Conservation (phyloP, 768 basidiomycete genomes). For the Leccinum subtestaceum region DNA sequence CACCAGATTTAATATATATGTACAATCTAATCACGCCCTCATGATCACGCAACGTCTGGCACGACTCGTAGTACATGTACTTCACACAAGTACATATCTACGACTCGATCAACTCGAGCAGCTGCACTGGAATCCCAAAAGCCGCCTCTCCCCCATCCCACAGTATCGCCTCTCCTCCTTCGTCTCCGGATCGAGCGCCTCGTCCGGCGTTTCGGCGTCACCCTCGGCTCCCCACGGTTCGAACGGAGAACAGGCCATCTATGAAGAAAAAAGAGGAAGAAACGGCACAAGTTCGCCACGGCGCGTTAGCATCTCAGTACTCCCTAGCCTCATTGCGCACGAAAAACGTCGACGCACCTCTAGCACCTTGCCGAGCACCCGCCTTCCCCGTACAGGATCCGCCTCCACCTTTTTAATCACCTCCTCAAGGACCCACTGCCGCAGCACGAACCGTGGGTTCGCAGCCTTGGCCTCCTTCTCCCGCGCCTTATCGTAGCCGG, state of each 20-base stretch:
- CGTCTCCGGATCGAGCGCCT: constrained; percentile 53
- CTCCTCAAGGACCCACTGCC: constrained; percentile 97
- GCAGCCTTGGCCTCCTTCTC: constrained; percentile 48
- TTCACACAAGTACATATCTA: not conserved
- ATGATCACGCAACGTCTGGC: not conserved
- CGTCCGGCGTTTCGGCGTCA: constrained; percentile 38
- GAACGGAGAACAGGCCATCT: constrained; percentile 90
- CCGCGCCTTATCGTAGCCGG: constrained; percentile 45
- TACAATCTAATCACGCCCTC: not conserved
- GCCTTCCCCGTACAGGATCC: constrained; percentile 61
- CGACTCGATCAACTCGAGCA: constrained; percentile 65
- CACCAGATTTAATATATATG: not conserved
- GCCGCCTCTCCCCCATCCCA: constrained; percentile 66
- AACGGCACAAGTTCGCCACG: no score
- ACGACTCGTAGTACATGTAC: no score
- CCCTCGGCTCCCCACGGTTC: constrained; percentile 84
- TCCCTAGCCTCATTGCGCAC: no score
- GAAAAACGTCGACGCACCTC: constrained; percentile 46
- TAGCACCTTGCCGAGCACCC: constrained; percentile 75
- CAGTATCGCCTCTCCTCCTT: constrained; percentile 75
- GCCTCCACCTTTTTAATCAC: constrained; percentile 74
- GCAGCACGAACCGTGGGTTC: constrained; percentile 89
- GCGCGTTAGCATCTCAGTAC: not conserved
- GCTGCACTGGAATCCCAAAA: constrained; percentile 92
- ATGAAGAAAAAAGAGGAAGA: not conserved